phyloP scores from a whole-genome alignment of 768 basidiomycete genomes.

The Boletus speciosus region DNA sequence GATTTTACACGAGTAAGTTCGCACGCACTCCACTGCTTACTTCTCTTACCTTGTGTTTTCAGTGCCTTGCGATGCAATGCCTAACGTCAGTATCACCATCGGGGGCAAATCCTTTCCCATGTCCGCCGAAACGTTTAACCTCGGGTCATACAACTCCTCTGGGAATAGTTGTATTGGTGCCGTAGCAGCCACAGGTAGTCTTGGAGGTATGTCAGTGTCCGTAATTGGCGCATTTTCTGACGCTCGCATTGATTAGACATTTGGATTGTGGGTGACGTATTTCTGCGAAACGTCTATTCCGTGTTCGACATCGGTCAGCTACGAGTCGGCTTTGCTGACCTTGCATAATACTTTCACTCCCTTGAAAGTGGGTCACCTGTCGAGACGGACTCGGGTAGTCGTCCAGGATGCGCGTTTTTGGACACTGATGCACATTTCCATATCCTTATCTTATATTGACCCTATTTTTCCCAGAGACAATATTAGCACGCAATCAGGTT shows the following conservation, averaged over 20 bases:
- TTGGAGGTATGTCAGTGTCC: slow-evolving; percentile 18
- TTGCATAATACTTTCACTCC: slow-evolving; percentile 13
- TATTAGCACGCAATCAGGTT: not conserved
- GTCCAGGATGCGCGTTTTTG: not conserved
- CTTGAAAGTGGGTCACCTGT: not conserved
- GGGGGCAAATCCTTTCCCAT: slow-evolving; percentile 32
- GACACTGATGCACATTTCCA: not conserved
- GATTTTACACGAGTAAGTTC: slow-evolving; percentile 35
- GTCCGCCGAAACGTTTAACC: slow-evolving; percentile 32
- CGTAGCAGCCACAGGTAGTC: slow-evolving; percentile 9
- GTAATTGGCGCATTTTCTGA: not conserved
- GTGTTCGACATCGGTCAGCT: slow-evolving; percentile 40
- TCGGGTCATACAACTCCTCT: slow-evolving; percentile 28
- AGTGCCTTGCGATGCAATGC: slow-evolving; percentile 28
- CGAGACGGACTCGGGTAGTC: slow-evolving; percentile 2
- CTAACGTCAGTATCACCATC: slow-evolving; percentile 33
- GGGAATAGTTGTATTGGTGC: slow-evolving; percentile 18
- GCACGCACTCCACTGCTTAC: not conserved
- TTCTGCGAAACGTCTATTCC: slow-evolving; percentile 46
- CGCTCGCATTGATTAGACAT: slow-evolving; percentile 11
- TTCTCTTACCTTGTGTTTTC: not conserved
- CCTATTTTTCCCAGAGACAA: not conserved
- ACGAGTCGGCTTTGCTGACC: slow-evolving; percentile 41
- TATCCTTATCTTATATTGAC: not conserved
- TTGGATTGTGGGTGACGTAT: slow-evolving; percentile 38